Base-by-base conservation (phyloP, 208 protist species). In the Zelonia costaricensis region DNA sequence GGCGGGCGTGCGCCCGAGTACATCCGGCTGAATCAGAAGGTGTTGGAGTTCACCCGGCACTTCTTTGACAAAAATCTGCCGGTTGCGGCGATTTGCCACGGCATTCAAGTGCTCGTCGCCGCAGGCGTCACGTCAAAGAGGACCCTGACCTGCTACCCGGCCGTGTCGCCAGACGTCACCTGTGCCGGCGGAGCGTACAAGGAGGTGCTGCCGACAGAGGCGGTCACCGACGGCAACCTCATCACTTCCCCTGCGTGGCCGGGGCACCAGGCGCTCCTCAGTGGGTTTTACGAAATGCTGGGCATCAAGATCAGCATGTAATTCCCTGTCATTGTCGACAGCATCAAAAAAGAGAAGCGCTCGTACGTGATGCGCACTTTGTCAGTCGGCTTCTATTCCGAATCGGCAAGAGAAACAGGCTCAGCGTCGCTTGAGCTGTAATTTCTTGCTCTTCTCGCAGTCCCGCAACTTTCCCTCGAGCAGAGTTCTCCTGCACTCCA, bases 51-150 rank as follows among this genome's bases (percentile, higher is more conserved):
- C 22, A 69, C 66, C 16, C 42, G 49, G 18, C 38, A 73, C 69
- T 84, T 84, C 36, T 77, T 78, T 30, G 44, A 74, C 25, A 69
- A 76, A 13, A 76, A 80, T 7, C 45, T 84, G 12, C 73, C 64
- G 0, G 52, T 74, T 7, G 64, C 73, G 0, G 62, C 58, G 12
- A 75, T 78, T 49, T 78, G 64, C 35, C 66, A 75, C 52, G 74
- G 73, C 7, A 69, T 69, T 38, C 65, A 78, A 35, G 64, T 78
- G 7, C 38, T 84, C 8, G 45, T 57, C n/a, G 65, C 69, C 20
- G 69, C 65, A 6, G 58, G 57, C 31, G 73, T 78, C 5, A 20
- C 70, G 2, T 61, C 68, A 16, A 67, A 55, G 0, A 42, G 68
- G 20, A 77, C 52, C 9, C 38, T 77, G 6, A 74, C 69, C 3